phyloP scores from a whole-genome alignment of 2,329 filamentous ascomycete species.

The Dactylonectria macrodidyma region DNA sequence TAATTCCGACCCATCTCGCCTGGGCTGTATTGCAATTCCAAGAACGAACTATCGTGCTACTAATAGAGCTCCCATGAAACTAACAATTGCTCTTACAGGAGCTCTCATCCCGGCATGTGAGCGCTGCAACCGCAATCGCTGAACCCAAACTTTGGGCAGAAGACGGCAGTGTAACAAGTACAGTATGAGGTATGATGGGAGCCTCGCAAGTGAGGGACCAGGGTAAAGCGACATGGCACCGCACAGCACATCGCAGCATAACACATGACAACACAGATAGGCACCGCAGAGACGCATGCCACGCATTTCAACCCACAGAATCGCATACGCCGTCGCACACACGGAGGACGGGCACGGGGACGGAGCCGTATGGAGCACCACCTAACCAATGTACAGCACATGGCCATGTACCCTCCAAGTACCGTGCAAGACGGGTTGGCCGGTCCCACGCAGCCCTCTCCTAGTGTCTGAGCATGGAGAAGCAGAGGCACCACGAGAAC shows the following conservation, averaged over 20 bases:
- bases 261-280: neutral
- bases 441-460: conserved; percentile 23
- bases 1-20: conserved; percentile 39
- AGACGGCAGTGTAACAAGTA: too few relatives aligned
- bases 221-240: too few relatives aligned
- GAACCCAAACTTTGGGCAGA: too few relatives aligned
- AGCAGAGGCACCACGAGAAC: neutral
- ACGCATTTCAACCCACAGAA: neutral
- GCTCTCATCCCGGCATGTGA: neutral
- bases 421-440: neutral
- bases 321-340: neutral
- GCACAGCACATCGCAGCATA: neutral
- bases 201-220: too few relatives aligned
- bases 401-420: neutral
- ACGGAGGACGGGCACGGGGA: neutral
- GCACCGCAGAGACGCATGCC: neutral
- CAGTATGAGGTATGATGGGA: too few relatives aligned
- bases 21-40: conserved; percentile 23
- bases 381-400: too few relatives aligned
- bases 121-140: neutral
- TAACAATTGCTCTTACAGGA: conserved; percentile 17
- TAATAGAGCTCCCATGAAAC: conserved; percentile 21
- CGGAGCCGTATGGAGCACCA: neutral
- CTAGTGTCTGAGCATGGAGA: neutral
- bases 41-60: conserved; percentile 5